phyloP scores from a whole-genome alignment of 1,284 basidiomycete genomes.

The Cystobasidiaceae sp. region DNA sequence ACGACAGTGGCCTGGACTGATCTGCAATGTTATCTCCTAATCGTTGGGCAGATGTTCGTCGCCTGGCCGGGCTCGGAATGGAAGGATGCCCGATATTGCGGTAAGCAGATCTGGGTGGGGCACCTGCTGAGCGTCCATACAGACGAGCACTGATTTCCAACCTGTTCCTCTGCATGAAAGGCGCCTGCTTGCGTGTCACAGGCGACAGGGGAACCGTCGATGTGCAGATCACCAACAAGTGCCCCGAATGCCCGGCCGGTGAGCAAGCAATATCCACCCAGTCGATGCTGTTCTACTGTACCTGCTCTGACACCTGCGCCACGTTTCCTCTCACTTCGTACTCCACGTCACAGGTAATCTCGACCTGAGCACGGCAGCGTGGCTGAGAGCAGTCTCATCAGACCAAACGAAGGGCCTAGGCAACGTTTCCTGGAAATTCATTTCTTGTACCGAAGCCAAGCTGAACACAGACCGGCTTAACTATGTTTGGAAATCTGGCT shows the following conservation, averaged over 20 bases:
- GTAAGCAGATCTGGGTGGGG: neutral
- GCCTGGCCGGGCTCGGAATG: neutral
- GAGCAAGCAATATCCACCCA: too few relatives aligned
- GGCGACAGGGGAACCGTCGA: neutral
- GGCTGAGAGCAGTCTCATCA: too few relatives aligned
- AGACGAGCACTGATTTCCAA: neutral
- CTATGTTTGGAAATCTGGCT: neutral
- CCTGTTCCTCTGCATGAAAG: neutral
- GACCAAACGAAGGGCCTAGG: too few relatives aligned
- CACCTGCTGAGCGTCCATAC: neutral
- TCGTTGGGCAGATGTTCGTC: neutral
- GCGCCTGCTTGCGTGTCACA: neutral
- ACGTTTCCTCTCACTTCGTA: too few relatives aligned
- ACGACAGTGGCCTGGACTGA: neutral
- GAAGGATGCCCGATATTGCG: neutral
- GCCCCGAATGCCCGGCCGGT: too few relatives aligned
- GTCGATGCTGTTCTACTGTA: too few relatives aligned
- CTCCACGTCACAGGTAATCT: neutral
- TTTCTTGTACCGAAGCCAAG: neutral
- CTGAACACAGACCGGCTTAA: neutral
- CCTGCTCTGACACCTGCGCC: too few relatives aligned
- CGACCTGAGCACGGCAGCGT: neutral
- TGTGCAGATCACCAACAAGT: conserved; percentile 9
- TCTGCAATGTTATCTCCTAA: neutral
- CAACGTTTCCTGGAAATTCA: neutral